phyloP scores from a whole-genome alignment of 225 moss, liverwort and hornwort genomes.

The Marchantia paleacea region DNA sequence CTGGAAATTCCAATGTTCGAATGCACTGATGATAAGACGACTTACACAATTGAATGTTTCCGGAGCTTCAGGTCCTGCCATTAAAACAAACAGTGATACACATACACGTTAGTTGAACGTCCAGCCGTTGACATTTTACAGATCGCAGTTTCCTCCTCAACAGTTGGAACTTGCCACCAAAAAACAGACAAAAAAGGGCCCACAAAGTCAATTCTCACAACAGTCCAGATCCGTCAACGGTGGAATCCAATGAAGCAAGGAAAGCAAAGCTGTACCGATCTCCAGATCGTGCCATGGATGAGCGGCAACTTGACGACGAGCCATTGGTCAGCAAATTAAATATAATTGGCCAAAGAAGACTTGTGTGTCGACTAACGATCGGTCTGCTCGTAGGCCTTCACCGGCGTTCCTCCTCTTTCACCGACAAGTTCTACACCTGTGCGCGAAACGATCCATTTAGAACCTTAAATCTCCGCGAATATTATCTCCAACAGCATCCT shows the following conservation, averaged over 20 bases:
- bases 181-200: neutral
- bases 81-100: neutral
- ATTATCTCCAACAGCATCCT: neutral
- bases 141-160: neutral
- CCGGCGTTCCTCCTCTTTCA: neutral
- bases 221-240: neutral
- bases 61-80: slow-evolving; percentile 27
- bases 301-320: slow-evolving; percentile 31
- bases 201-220: neutral
- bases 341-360: neutral
- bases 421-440: neutral
- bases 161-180: neutral
- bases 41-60: slow-evolving; percentile 27
- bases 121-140: neutral
- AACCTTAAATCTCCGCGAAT: neutral
- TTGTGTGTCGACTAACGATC: neutral
- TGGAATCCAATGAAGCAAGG: neutral
- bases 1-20: neutral
- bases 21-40: neutral
- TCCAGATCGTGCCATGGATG: slow-evolving; percentile 43
- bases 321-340: slow-evolving; percentile 7
- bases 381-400: neutral
- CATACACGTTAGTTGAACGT: neutral
- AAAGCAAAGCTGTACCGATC: slow-evolving; percentile 16
- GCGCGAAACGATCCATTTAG: neutral